Evolutionary conservation across 2,329 filamentous ascomycete genomes (phyloP).

Genomic region (Beauveria rudraprayagi): DNA sequence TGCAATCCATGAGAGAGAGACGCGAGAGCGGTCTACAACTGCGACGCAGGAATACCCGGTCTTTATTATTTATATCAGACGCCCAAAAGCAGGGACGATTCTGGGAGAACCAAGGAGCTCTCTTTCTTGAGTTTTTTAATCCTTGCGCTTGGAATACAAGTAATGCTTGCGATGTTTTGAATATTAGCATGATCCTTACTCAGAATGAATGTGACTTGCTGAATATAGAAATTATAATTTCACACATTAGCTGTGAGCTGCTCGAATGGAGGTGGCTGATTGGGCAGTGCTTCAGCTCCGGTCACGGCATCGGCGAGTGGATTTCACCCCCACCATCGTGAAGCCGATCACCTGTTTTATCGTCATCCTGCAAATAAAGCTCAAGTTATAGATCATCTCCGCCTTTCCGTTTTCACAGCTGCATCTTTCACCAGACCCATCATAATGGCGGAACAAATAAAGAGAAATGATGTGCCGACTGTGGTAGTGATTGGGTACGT

Average conservation of each 20-base stretch:
- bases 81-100: neutral
- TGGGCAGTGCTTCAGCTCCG: conserved; percentile 1
- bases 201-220: too few species aligned
- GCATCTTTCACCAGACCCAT: too few species aligned
- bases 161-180: neutral
- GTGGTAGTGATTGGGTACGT: conserved; percentile 13
- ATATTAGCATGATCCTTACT: too few species aligned
- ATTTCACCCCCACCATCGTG: conserved; percentile 1
- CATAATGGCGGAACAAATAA: neutral
- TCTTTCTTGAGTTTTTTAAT: neutral
- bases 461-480: neutral
- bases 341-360: neutral
- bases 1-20: neutral
- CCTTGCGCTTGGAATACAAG: neutral
- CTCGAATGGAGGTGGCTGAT: neutral
- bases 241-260: neutral
- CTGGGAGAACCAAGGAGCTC: neutral
- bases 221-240: too few species aligned
- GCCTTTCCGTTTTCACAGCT: too few species aligned
- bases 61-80: conserved; percentile 1
- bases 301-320: neutral
- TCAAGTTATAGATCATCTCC: neutral
- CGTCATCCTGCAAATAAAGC: neutral
- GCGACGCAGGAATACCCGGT: neutral
- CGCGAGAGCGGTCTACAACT: neutral